These are phyloP conservation scores for Platanthera zijinensis DNA, from an alignment of 106 monocot genomes.

Conservation along the genomic window DNA sequence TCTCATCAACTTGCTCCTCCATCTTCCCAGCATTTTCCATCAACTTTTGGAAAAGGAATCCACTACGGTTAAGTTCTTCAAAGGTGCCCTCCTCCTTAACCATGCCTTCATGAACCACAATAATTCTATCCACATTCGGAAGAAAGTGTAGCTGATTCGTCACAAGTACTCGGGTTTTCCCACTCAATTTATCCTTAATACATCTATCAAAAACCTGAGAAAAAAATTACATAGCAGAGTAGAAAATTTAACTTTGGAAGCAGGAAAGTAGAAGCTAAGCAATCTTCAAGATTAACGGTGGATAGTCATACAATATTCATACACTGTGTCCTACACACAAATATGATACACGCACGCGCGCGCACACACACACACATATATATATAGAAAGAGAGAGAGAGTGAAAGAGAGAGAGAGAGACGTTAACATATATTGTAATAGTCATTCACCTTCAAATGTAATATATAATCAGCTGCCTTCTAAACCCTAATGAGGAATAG, in stretches of 20 bases:
- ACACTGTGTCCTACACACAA: too few relatives aligned
- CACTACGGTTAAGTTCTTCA: constrained; percentile 71
- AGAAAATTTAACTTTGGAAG: background rate
- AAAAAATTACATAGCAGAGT: constrained; percentile 6
- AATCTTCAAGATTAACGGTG: too few relatives aligned
- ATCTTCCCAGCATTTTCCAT: constrained; percentile 99
- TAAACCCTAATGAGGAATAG: too few relatives aligned
- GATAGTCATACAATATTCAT: too few relatives aligned
- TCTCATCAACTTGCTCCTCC: constrained; percentile 76
- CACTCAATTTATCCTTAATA: constrained; percentile 77
- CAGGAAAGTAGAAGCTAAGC: background rate
- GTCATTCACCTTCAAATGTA: too few relatives aligned
- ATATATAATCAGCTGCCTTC: too few relatives aligned
- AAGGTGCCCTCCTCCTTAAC: constrained; percentile 95
- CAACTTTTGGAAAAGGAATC: constrained; percentile 74
- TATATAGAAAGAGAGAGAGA: background rate
- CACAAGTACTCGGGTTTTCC: constrained; percentile 95
- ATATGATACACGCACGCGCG: background rate
- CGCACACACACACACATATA: background rate
- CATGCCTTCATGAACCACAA: constrained; percentile 89
- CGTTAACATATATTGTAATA: too few relatives aligned
- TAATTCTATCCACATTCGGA: constrained; percentile 81
- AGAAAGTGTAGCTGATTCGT: constrained; percentile 99
- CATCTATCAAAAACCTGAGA: constrained; percentile 95
- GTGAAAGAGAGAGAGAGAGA: background rate